A percentile compares a stretch with the other conserved stretches of the same genome.
Conservation (phyloP, 495 filamentous ascomycete species). For the Lindgomyces ingoldianus region DNA sequence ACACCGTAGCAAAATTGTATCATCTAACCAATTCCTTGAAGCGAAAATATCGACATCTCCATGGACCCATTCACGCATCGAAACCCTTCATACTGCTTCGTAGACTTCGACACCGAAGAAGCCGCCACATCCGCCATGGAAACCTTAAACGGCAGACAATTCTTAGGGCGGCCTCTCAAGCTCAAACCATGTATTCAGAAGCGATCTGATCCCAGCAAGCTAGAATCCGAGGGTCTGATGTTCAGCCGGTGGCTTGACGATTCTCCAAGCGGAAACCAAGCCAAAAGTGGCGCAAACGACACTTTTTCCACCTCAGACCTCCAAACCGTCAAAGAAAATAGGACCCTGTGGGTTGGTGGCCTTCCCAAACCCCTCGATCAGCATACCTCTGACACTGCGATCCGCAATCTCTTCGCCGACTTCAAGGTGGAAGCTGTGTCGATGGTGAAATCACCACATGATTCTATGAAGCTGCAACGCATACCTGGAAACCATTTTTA, state of each 20-base stretch:
- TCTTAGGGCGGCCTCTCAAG: neutral
- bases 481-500: neutral
- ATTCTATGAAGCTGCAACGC: neutral
- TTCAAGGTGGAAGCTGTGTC: neutral
- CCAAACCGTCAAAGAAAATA: neutral
- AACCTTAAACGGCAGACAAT: neutral
- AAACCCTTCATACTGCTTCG: conserved; percentile 1
- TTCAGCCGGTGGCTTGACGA: neutral
- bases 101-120: neutral
- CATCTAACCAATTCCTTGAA: neutral
- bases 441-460: neutral
- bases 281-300: neutral
- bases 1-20: too few relatives aligned
- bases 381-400: neutral
- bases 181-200: neutral
- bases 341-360: neutral
- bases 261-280: neutral
- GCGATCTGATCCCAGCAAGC: neutral
- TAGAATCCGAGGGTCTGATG: neutral
- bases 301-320: neutral
- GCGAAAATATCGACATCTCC: neutral
- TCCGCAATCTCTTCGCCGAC: neutral
- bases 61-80: neutral
- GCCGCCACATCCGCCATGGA: neutral
- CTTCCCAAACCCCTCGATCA: neutral